These are phyloP conservation scores for Stagonosporopsis rhizophila DNA, from an alignment of 2,329 filamentous ascomycete species.

Conservation along the genomic window DNA sequence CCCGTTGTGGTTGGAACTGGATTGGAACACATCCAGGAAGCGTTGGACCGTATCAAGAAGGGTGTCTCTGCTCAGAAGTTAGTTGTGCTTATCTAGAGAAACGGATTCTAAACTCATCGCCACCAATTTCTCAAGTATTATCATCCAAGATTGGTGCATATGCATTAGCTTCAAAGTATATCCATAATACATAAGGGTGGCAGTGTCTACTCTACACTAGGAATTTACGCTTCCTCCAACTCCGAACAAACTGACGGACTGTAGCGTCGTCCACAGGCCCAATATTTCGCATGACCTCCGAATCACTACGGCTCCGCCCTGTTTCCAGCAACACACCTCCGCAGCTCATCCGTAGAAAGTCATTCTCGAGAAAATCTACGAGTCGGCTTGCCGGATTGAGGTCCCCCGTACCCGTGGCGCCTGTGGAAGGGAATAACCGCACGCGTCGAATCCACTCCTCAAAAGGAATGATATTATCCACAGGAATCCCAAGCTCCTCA, in stretches of 20 bases:
- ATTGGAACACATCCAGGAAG: conserved; percentile 29
- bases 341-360: conserved; percentile 56
- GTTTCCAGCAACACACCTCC: conserved; percentile 54
- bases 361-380: conserved; percentile 44
- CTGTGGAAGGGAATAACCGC: conserved; percentile 14
- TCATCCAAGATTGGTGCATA: no score
- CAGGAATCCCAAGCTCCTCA: conserved; percentile 32
- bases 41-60: conserved; percentile 19
- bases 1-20: conserved; percentile 26
- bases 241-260: conserved; percentile 15
- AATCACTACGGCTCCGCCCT: conserved; percentile 46
- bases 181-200: no score
- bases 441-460: conserved; percentile 52
- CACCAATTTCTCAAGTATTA: no score
- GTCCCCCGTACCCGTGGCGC: neutral
- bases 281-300: conserved; percentile 39
- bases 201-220: neutral
- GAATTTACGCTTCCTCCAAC: conserved; percentile 20
- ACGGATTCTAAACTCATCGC: no score
- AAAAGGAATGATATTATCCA: conserved; percentile 48
- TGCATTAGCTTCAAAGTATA: no score
- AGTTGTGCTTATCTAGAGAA: conserved; percentile 4
- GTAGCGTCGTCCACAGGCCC: conserved; percentile 16
- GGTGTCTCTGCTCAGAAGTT: conserved; percentile 9
- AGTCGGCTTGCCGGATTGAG: conserved; percentile 45